Percentiles rank a stretch among this genome's conserved stretches.
Conservation (phyloP, 2,329 filamentous ascomycete genomes). For the Fusarium austroafricanum region DNA sequence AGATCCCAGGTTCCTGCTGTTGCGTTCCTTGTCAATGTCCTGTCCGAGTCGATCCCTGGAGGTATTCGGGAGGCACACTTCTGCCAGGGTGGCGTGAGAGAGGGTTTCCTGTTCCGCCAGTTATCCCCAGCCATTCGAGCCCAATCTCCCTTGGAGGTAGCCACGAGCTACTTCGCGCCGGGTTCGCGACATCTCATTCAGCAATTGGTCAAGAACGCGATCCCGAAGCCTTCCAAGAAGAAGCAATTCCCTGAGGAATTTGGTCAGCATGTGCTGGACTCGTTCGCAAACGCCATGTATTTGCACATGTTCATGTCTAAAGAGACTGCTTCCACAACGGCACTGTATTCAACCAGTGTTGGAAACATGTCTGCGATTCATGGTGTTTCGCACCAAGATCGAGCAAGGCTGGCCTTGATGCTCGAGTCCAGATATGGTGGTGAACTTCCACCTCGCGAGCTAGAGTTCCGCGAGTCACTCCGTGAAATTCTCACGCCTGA, state of each 20-base stretch:
- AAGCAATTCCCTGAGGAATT: constrained; percentile 55
- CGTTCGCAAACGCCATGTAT: constrained; percentile 70
- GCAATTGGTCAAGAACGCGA: constrained; percentile 58
- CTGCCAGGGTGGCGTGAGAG: constrained; percentile 77
- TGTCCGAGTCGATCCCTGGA: constrained; percentile 68
- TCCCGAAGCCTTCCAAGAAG: constrained; percentile 54
- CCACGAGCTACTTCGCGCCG: constrained; percentile 65
- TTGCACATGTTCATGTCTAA: constrained; percentile 62
- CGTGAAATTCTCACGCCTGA: constrained; percentile 63
- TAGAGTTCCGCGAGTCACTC: constrained; percentile 65
- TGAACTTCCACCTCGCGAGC: constrained; percentile 68
- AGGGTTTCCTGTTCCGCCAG: constrained; percentile 71
- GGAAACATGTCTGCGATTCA: constrained; percentile 71
- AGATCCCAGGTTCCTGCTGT: constrained; percentile 76
- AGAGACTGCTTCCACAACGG: constrained; percentile 67
- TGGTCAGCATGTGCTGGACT: constrained; percentile 60
- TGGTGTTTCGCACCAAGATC: constrained; percentile 70
- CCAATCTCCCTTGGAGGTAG: constrained; percentile 69
- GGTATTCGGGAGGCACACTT: constrained; percentile 72
- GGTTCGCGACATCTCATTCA: constrained; percentile 60
- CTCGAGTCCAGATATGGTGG: constrained; percentile 74
- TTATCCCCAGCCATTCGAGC: constrained; percentile 60
- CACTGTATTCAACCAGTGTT: constrained; percentile 71
- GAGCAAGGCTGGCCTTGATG: constrained; percentile 70
- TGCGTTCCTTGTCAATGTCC: constrained; percentile 72